These are phyloP conservation scores for Crotalaria pallida DNA, from an alignment of 306 rosid species.

Conservation along the genomic window DNA sequence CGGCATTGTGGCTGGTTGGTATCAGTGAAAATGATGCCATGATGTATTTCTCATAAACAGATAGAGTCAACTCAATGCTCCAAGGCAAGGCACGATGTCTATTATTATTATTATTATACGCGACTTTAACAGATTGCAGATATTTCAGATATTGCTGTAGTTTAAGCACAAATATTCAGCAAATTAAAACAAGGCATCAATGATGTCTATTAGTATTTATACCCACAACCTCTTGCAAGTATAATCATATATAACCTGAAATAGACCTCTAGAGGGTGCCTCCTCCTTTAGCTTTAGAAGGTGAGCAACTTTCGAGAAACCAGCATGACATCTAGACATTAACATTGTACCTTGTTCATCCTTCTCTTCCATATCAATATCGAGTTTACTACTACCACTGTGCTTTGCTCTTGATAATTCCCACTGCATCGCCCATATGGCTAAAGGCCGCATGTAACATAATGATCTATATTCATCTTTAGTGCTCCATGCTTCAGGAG, in stretches of 20 bases:
- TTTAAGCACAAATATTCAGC: not conserved
- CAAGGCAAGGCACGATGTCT: too few relatives aligned
- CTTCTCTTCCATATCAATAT: not conserved
- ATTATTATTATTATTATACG: too few relatives aligned
- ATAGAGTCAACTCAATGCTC: too few relatives aligned
- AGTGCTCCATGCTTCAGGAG: slow-evolving; percentile 88
- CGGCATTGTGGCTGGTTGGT: too few relatives aligned
- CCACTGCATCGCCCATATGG: slow-evolving; percentile 99
- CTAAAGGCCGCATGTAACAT: slow-evolving; percentile 90
- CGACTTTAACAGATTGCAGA: too few relatives aligned
- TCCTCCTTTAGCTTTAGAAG: slow-evolving; percentile 62
- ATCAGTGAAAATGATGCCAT: too few relatives aligned
- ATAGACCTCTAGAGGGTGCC: slow-evolving; percentile 41
- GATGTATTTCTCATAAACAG: too few relatives aligned
- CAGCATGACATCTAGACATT: slow-evolving; percentile 44
- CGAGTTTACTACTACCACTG: not conserved
- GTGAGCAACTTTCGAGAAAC: slow-evolving; percentile 66
- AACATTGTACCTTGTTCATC: slow-evolving; percentile 39
- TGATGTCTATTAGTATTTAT: not conserved
- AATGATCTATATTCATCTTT: slow-evolving; percentile 62
- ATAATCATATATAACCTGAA: slow-evolving; percentile 59
- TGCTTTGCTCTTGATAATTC: slow-evolving; percentile 53
- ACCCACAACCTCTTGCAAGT: slow-evolving; percentile 60
- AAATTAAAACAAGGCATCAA: not conserved
- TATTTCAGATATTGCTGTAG: not conserved